Evolutionary conservation across 257 asterid genomes (phyloP).

Genomic region (Penstemon davidsonii): DNA sequence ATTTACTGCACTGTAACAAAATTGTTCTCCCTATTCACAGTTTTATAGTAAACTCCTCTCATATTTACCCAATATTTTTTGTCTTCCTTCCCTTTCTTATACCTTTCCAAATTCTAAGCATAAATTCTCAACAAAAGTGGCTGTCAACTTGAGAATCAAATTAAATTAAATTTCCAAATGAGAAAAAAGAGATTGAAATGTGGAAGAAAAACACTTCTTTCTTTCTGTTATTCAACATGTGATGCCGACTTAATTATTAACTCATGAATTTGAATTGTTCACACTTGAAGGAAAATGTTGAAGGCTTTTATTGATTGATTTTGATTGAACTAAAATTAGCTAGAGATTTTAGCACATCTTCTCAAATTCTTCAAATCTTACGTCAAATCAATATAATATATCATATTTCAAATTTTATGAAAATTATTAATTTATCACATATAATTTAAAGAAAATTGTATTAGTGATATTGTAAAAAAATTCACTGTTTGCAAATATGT

Average conservation of each 20-base stretch:
- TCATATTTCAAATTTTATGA: too few relatives aligned
- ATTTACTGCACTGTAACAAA: neutral
- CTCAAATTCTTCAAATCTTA: too few relatives aligned
- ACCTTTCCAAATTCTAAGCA: neutral
- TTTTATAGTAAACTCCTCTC: neutral
- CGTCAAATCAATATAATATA: too few relatives aligned
- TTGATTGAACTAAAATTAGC: neutral
- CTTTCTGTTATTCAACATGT: neutral
- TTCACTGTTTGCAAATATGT: too few relatives aligned
- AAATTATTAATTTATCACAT: too few relatives aligned
- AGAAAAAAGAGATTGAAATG: neutral
- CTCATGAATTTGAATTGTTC: too few relatives aligned
- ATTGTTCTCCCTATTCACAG: neutral
- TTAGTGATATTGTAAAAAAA: too few relatives aligned
- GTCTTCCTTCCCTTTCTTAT: neutral
- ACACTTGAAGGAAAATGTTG: too few relatives aligned
- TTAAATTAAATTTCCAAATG: neutral
- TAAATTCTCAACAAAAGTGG: conserved; percentile 13
- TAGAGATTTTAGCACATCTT: neutral
- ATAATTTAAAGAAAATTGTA: too few relatives aligned
- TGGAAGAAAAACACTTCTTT: neutral
- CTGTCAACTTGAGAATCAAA: conserved; percentile 7
- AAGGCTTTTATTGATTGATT: conserved; percentile 1
- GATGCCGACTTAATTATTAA: neutral
- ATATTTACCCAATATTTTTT: neutral